These are phyloP conservation scores for Lasiosphaeriaceae sp. DNA, from an alignment of 495 filamentous ascomycete species.

Conservation along the genomic window DNA sequence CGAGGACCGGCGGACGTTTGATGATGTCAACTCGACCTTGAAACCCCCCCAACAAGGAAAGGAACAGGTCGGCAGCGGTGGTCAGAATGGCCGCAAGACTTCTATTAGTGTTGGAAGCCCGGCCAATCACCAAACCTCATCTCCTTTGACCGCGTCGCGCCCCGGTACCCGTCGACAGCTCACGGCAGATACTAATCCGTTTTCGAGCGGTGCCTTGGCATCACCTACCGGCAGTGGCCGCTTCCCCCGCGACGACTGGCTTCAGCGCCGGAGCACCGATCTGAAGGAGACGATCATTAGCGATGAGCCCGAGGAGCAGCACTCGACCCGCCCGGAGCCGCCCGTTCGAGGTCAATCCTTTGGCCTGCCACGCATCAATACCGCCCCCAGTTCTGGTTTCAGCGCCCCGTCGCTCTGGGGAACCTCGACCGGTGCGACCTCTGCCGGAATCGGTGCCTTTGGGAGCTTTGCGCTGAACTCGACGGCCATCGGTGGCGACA, in stretches of 20 bases:
- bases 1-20: slow-evolving; percentile 82
- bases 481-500: slow-evolving; percentile 52
- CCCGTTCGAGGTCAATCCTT: slow-evolving; percentile 48
- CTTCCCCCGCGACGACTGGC: slow-evolving; percentile 53
- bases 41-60: slow-evolving; percentile 81
- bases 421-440: slow-evolving; percentile 36
- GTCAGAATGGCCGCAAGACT: slow-evolving; percentile 62
- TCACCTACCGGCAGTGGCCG: slow-evolving; percentile 49
- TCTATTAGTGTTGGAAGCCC: slow-evolving; percentile 61
- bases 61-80: slow-evolving; percentile 50
- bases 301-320: slow-evolving; percentile 47
- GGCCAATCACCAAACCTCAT: slow-evolving; percentile 45
- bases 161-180: slow-evolving; percentile 77
- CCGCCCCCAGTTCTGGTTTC: slow-evolving; percentile 44
- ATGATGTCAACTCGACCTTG: slow-evolving; percentile 87
- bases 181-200: slow-evolving; percentile 74
- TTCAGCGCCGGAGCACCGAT: slow-evolving; percentile 71
- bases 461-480: slow-evolving; percentile 68
- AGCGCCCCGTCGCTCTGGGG: slow-evolving; percentile 63
- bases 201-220: slow-evolving; percentile 47
- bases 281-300: slow-evolving; percentile 41
- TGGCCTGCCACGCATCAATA: slow-evolving; percentile 67
- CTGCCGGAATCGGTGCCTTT: slow-evolving; percentile 79
- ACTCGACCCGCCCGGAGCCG: slow-evolving; percentile 7
- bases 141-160: slow-evolving; percentile 62